phyloP scores from a whole-genome alignment of 345 rosid species.

The Camelina hispida region DNA sequence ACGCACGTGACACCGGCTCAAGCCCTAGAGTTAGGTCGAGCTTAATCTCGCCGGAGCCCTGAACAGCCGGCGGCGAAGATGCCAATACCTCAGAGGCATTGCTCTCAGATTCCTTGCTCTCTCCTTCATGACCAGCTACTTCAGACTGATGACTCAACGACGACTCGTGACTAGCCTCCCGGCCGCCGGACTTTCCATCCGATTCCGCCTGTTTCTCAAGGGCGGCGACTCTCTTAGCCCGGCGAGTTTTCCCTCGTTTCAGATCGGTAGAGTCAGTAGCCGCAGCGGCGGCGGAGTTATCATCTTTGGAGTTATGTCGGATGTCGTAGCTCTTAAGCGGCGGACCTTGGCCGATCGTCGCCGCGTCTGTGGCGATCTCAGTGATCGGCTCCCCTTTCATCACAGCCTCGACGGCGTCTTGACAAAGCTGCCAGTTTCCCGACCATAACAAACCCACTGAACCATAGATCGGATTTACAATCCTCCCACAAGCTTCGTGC shows the following conservation, averaged over 20 bases:
- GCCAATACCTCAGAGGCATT: constrained; percentile 54
- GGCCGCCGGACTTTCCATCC: constrained; percentile 41
- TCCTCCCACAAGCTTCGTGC: constrained; percentile 97
- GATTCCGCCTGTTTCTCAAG: constrained; percentile 23
- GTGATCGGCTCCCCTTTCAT: constrained; percentile 78
- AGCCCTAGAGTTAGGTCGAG: constrained; percentile 70
- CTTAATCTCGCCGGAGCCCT: constrained; percentile 48
- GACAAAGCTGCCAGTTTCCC: constrained; percentile 95
- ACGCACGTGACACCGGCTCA: constrained; percentile 56
- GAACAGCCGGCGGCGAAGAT: constrained; percentile 52
- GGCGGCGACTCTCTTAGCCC: constrained; percentile 17
- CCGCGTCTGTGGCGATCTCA: constrained; percentile 77
- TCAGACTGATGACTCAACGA: constrained; percentile 91
- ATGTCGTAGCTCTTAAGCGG: constrained; percentile 87
- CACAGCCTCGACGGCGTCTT: constrained; percentile 89
- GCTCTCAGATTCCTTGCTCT: constrained; percentile 70
- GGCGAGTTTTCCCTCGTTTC: constrained; percentile 28
- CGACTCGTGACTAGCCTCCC: constrained; percentile 73
- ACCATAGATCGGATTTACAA: constrained; percentile 96
- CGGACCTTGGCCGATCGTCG: constrained; percentile 75
- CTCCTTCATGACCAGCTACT: constrained; percentile 53
- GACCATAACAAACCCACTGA: constrained; percentile 95
- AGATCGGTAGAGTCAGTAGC: constrained; percentile 18
- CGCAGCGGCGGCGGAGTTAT: constrained; percentile 46
- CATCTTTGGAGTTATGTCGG: constrained; percentile 83